A percentile compares a stretch with the other conserved stretches of the same genome.
These are phyloP conservation scores for Sonneratia alba DNA, from an alignment of 345 rosid species.

Conservation along the genomic window DNA sequence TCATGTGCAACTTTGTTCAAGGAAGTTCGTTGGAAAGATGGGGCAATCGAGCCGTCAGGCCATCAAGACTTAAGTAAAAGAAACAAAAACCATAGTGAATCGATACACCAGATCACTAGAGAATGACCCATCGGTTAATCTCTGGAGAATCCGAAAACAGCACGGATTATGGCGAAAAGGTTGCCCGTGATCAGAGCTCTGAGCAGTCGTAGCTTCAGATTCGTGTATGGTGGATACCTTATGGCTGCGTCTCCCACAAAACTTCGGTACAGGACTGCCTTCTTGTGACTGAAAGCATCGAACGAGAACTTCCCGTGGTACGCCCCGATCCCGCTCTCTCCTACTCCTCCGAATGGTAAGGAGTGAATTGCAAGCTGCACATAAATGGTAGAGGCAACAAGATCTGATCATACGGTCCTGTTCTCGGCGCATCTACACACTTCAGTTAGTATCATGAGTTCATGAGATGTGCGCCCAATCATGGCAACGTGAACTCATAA, in stretches of 20 bases:
- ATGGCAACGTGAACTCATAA: background rate
- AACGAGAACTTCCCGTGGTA: conserved; percentile 97
- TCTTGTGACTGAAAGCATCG: conserved; percentile 91
- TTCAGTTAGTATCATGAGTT: background rate
- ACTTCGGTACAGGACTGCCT: conserved; percentile 67
- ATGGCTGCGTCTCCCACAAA: conserved; percentile 46
- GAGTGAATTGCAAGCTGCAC: conserved; percentile 53
- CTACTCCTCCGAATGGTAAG: conserved; percentile 93
- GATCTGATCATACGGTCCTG: background rate
- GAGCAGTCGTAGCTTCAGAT: conserved; percentile 45
- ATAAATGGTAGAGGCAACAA: background rate
- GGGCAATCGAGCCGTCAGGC: too few species aligned
- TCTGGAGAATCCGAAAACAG: conserved; percentile 40
- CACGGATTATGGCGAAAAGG: conserved; percentile 35
- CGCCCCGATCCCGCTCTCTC: conserved; percentile 84
- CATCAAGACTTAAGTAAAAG: too few species aligned
- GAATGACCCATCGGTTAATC: background rate
- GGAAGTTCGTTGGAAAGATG: too few species aligned
- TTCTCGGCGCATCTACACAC: background rate
- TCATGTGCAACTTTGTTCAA: too few species aligned
- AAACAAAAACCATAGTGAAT: too few species aligned
- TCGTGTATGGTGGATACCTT: conserved; percentile 83
- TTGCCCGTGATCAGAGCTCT: conserved; percentile 49
- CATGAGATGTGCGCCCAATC: background rate
- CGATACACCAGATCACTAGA: background rate